Evolutionary conservation across 305 asterid species (phyloP).

Genomic region (Solanum chacoense): DNA sequence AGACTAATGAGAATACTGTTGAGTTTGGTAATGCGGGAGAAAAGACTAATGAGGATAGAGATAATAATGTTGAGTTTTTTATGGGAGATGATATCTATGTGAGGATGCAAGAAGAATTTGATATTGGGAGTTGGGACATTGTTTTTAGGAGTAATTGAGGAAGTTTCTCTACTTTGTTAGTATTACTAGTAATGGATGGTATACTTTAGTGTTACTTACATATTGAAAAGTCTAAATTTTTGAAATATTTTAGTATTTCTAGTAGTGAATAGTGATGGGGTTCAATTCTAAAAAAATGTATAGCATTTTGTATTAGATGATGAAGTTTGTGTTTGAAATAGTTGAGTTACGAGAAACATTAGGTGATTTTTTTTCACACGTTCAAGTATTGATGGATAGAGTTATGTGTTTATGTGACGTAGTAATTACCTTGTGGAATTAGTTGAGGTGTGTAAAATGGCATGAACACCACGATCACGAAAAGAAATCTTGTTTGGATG

Average conservation of each 20-base stretch:
- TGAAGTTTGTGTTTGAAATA: neutral
- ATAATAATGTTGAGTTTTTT: neutral
- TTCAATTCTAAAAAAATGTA: neutral
- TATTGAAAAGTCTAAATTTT: neutral
- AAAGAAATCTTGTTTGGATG: neutral
- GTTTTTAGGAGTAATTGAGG: neutral
- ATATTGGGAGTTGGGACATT: neutral
- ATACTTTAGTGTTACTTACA: neutral
- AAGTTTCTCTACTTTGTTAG: neutral
- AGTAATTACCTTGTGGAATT: neutral
- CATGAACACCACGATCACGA: accelerated
- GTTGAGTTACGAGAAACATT: neutral
- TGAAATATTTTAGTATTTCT: neutral
- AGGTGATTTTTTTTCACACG: neutral
- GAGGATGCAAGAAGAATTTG: neutral
- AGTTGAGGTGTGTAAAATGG: neutral
- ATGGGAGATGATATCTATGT: neutral
- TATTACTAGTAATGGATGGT: neutral
- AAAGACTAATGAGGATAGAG: neutral
- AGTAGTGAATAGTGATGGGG: neutral
- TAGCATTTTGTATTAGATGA: neutral
- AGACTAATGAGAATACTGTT: neutral
- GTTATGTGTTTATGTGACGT: neutral
- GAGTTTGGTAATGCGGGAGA: neutral
- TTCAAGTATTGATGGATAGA: neutral